Conservation (phyloP, 2,329 filamentous ascomycete genomes). For the Neopestalotiopsis sp. region DNA sequence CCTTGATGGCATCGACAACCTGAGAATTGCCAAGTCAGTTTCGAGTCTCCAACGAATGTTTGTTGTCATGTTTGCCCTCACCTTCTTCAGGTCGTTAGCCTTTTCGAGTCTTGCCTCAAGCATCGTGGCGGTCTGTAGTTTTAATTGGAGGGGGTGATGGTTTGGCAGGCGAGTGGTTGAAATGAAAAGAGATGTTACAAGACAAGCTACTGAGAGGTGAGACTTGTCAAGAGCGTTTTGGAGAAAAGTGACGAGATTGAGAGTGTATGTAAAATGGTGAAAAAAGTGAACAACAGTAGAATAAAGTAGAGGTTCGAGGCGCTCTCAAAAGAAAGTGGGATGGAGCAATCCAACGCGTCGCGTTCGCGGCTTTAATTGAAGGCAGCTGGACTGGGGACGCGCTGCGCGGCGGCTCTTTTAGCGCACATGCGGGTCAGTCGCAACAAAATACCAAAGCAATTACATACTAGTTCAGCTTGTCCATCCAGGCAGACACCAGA, state of each 20-base stretch:
- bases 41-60: neutral
- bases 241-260: too few species aligned
- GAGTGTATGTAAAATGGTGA: neutral
- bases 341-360: slow-evolving; percentile 12
- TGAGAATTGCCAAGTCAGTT: slow-evolving; percentile 44
- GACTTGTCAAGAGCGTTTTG: neutral
- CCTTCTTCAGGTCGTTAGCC: slow-evolving; percentile 94
- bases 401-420: neutral
- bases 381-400: neutral
- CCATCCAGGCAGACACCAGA: neutral
- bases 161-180: neutral
- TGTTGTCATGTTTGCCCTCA: slow-evolving; percentile 43
- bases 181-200: neutral
- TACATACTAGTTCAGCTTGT: neutral
- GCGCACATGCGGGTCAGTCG: neutral
- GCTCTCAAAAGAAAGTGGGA: slow-evolving; percentile 18
- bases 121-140: slow-evolving; percentile 58
- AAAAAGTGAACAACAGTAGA: neutral
- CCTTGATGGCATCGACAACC: slow-evolving; percentile 99
- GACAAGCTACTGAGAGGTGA: neutral
- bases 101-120: slow-evolving; percentile 98
- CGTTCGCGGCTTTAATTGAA: slow-evolving; percentile 13
- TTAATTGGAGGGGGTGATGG: neutral
- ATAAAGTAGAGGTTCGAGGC: neutral
- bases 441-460: neutral